Base-by-base conservation (phyloP, 352 stramenopile species). In the Thraustotheca clavata region DNA sequence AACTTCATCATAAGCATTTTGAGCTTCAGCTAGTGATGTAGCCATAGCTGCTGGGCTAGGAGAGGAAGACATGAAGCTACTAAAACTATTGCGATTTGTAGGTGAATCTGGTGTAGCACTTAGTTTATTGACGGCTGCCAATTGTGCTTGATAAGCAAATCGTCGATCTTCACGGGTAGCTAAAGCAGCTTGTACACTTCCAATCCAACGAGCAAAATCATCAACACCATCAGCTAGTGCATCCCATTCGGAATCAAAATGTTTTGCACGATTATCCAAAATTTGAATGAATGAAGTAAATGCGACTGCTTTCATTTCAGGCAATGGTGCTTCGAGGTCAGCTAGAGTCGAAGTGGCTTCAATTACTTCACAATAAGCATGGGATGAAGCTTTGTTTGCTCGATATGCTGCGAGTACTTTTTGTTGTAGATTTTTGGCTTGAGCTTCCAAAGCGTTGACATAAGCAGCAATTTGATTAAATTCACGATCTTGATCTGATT, bases 281-380 rank as follows among this genome's bases (percentile, higher is more conserved):
- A 89, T 59, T 39, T 75, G 67, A 34, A 88, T 65, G 54, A 89
- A 52, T 1, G 83, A 80, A 12, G 66, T 75, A 66, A 88, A 90
- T 60, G 41, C 22, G 76, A 76, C 65, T 80, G 79, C 34, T 27
- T 62, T 48, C 61, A 61, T 67, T 86, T 83, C 34, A 68, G 71
- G 63, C 29, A 83, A 82, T 49, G 77, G 72, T 31, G 87, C 76
- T 50, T 93, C 83, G 8, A 76, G 76, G 50, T 91, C 79, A 1
- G 81, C 80, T 49, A 89, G 72, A 57, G 71, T 73, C 65, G 77
- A 78, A 38, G 89, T 75, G 33, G 70, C 78, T 71, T 93, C 83
- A 49, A 91, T 91, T 40, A 93, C 76, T 55, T 88, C 81, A 63
- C 83, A 90, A 77, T 93, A 87, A 4, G 81, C 76, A n/a, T 78